These are phyloP conservation scores for Marchantia polymorpha DNA, from an alignment of 225 moss, liverwort and hornwort species.

Conservation along the genomic window DNA sequence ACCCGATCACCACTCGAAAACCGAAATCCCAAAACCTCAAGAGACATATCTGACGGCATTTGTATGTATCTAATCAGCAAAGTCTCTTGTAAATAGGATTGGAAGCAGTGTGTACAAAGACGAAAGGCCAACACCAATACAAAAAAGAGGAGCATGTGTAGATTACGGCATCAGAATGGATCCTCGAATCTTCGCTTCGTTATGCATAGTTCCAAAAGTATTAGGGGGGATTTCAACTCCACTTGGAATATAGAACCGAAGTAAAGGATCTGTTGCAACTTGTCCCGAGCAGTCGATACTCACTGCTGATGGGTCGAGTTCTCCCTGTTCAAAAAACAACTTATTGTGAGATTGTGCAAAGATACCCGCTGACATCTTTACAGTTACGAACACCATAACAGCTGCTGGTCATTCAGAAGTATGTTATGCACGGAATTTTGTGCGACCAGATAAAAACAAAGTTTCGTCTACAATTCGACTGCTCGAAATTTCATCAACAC, in stretches of 20 bases:
- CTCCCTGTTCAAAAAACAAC: slow-evolving; percentile 54
- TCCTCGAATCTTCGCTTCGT: slow-evolving; percentile 89
- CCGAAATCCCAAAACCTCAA: neutral
- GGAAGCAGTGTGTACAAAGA: neutral
- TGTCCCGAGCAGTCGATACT: slow-evolving; percentile 92
- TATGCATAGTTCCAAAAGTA: slow-evolving; percentile 74
- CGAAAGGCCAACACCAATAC: neutral
- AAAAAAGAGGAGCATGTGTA: slow-evolving; percentile 8
- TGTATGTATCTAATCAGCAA: neutral
- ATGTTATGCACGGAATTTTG: no score
- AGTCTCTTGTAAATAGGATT: no score
- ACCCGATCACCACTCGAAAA: neutral
- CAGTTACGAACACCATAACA: neutral
- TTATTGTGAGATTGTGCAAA: neutral
- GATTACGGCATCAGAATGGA: slow-evolving; percentile 85
- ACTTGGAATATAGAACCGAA: slow-evolving; percentile 72
- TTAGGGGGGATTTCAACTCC: slow-evolving; percentile 70
- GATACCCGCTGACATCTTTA: neutral
- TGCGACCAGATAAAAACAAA: no score
- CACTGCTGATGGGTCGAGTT: slow-evolving; percentile 77
- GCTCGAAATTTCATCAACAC: neutral
- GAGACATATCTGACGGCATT: neutral
- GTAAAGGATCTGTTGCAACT: slow-evolving; percentile 70
- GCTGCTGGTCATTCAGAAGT: neutral
- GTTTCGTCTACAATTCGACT: neutral